A percentile compares a stretch with the other conserved stretches of the same genome.
Conservation (phyloP, 345 rosid genomes). For the Triadica sebifera region DNA sequence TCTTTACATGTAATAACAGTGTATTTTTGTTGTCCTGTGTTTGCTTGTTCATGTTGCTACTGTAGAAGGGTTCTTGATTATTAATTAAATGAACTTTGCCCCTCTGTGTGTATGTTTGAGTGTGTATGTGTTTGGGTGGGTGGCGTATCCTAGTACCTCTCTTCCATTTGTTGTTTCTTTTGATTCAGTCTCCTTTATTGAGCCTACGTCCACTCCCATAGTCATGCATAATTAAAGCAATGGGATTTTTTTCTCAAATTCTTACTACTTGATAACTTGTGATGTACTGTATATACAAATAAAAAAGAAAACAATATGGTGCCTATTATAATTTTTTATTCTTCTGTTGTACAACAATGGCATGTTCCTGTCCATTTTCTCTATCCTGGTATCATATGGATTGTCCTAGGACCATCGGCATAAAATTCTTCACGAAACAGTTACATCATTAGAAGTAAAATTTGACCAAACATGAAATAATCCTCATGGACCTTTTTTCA, state of each 20-base stretch:
- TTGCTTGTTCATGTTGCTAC: neutral
- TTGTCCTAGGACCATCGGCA: neutral
- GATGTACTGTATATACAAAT: neutral
- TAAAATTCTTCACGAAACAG: neutral
- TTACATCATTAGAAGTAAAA: neutral
- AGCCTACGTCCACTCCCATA: neutral
- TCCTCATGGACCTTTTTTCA: neutral
- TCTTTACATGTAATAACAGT: neutral
- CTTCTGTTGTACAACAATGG: neutral
- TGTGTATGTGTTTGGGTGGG: neutral
- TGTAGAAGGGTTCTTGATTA: neutral
- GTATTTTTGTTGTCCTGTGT: neutral
- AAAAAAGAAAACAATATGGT: neutral
- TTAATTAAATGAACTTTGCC: neutral
- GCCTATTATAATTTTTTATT: neutral
- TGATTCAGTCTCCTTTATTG: neutral
- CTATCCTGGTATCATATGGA: neutral
- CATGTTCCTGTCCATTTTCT: neutral
- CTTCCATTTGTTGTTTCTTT: neutral
- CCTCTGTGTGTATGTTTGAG: neutral
- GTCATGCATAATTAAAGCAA: neutral
- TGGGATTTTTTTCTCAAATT: neutral
- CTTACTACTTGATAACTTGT: neutral
- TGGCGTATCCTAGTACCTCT: neutral
- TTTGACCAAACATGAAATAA: neutral